These are phyloP conservation scores for Pinus albicaulis DNA, from an alignment of 75 land plant genomes.

Conservation along the genomic window DNA sequence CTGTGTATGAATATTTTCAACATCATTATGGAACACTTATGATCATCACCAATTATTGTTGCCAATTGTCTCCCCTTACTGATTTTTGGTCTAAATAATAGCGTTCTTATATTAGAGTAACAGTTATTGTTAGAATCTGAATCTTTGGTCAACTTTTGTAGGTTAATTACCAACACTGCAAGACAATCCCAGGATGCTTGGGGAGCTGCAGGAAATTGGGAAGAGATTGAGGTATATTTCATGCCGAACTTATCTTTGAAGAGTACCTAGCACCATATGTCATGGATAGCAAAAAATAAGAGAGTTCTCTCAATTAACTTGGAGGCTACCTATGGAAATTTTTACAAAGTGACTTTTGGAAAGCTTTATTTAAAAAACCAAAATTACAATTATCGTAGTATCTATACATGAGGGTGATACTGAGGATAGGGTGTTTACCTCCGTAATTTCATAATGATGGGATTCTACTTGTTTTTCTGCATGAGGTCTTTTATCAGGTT, in stretches of 20 bases:
- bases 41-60: no score
- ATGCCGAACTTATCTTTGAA: constrained; percentile 9
- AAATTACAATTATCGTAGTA: neutral
- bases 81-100: no score
- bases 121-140: neutral
- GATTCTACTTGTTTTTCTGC: neutral
- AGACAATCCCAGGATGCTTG: constrained; percentile 52
- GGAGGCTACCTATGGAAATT: neutral
- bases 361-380: neutral
- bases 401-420: neutral
- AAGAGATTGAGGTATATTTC: constrained; percentile 63
- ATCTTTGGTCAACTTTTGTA: constrained; percentile 12
- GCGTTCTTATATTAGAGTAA: no score
- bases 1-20: no score
- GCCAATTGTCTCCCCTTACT: no score
- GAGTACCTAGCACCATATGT: neutral
- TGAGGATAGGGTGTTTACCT: neutral
- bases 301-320: neutral
- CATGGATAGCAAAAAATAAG: neutral
- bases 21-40: no score
- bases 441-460: neutral
- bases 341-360: neutral
- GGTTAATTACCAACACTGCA: constrained; percentile 78
- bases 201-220: constrained; percentile 62
- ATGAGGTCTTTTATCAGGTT: neutral